phyloP scores from a whole-genome alignment of 345 rosid species.

The Hevea brasiliensis region DNA sequence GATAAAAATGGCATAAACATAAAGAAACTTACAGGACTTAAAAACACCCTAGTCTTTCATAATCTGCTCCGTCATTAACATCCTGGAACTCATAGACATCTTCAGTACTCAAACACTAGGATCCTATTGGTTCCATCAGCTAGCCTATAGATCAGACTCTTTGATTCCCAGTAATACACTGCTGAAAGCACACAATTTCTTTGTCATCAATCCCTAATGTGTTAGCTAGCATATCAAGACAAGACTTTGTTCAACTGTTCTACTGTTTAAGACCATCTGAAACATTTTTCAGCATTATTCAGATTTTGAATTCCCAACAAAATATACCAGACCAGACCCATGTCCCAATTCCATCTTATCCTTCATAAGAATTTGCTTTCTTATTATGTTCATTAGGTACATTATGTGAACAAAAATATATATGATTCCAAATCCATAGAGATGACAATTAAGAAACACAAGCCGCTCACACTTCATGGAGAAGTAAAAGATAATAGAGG shows the following conservation, averaged over 20 bases:
- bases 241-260: not conserved
- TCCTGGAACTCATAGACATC: slow-evolving; percentile 1
- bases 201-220: not conserved
- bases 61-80: slow-evolving; percentile 2
- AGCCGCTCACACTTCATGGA: not conserved
- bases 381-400: not conserved
- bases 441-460: not conserved
- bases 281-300: no score
- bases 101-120: slow-evolving; percentile 9
- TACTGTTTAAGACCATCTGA: no score
- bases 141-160: slow-evolving; percentile 8
- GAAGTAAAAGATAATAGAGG: not conserved
- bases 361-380: not conserved
- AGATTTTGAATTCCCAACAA: no score
- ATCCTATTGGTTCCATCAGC: slow-evolving; percentile 18
- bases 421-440: not conserved
- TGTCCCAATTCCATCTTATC: not conserved
- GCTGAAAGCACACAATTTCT: not conserved
- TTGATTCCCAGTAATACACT: not conserved
- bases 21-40: not conserved
- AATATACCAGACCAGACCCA: no score
- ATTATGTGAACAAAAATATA: no score
- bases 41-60: not conserved
- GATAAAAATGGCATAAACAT: not conserved
- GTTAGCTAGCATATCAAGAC: not conserved